A percentile compares a stretch with the other conserved stretches of the same genome.
Conservation (phyloP, 164 flowering plant genomes). For the Tinospora cordifolia region DNA sequence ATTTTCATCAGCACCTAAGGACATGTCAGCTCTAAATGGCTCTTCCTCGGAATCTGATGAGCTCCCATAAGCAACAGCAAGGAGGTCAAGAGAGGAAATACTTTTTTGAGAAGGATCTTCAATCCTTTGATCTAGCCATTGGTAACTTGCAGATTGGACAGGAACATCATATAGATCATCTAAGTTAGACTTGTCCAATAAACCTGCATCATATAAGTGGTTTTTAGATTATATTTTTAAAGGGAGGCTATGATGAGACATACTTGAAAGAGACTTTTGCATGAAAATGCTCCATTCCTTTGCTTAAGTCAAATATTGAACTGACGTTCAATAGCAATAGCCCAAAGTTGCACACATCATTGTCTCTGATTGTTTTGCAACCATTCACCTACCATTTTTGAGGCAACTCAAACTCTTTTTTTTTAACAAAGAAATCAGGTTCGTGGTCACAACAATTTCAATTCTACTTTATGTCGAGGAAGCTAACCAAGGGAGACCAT, state of each 20-base stretch:
- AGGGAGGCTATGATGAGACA: neutral
- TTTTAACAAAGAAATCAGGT: too few species aligned
- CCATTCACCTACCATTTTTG: too few species aligned
- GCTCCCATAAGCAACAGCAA: slow-evolving; percentile 70
- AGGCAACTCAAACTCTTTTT: too few species aligned
- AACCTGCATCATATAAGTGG: slow-evolving; percentile 26
- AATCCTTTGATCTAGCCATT: slow-evolving; percentile 23
- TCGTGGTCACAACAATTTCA: too few species aligned
- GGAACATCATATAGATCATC: slow-evolving; percentile 45
- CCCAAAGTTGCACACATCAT: neutral
- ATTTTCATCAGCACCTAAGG: slow-evolving; percentile 23
- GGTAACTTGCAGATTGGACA: slow-evolving; percentile 30
- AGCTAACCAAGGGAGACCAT: too few species aligned
- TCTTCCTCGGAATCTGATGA: slow-evolving; percentile 87
- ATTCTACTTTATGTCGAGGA: too few species aligned
- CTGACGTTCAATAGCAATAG: neutral
- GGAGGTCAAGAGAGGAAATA: slow-evolving; percentile 61
- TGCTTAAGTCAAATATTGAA: neutral
- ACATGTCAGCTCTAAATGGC: slow-evolving; percentile 27
- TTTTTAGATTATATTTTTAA: neutral
- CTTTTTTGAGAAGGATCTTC: slow-evolving; percentile 22
- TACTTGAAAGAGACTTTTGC: neutral
- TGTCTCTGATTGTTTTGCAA: neutral
- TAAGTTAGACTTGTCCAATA: slow-evolving; percentile 21
- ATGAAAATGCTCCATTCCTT: neutral